Conservation (phyloP, 805 yeast species). For the Barnettozyma sp. region DNA sequence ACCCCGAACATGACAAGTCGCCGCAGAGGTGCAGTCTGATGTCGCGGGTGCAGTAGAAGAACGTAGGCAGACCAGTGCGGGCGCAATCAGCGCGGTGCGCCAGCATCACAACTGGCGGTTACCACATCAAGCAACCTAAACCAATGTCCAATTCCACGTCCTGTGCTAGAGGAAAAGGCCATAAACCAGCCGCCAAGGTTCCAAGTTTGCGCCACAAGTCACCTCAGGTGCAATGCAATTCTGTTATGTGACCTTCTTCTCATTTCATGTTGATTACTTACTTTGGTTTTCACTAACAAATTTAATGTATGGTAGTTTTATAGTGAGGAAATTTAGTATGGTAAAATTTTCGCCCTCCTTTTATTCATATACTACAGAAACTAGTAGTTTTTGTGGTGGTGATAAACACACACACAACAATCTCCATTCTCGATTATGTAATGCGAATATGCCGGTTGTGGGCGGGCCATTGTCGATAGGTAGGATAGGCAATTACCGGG, state of each 20-base stretch:
- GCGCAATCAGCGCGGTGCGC: too few relatives aligned
- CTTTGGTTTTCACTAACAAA: constrained; percentile 11
- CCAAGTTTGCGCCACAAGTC: not conserved
- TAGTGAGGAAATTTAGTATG: constrained; percentile 1
- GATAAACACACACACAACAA: constrained; percentile 1
- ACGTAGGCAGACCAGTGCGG: too few relatives aligned
- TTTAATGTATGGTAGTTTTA: constrained; percentile 1
- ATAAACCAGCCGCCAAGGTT: not conserved
- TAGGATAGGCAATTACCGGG: too few relatives aligned
- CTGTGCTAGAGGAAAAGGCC: not conserved
- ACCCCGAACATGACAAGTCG: too few relatives aligned
- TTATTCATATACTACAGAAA: constrained; percentile 2
- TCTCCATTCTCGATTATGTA: too few relatives aligned
- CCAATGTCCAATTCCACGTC: too few relatives aligned
- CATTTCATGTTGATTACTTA: not conserved
- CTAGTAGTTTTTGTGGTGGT: constrained; percentile 1
- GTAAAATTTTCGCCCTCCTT: not conserved
- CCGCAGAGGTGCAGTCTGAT: too few relatives aligned
- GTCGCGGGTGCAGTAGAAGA: too few relatives aligned
- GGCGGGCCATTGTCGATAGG: too few relatives aligned
- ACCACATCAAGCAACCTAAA: too few relatives aligned
- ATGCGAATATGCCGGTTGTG: too few relatives aligned
- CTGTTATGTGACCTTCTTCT: constrained; percentile 1
- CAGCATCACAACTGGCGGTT: too few relatives aligned
- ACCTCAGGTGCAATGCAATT: not conserved